Evolutionary conservation across 2,329 filamentous ascomycete species (phyloP).

Genomic region (Pezizomycotina sp.): DNA sequence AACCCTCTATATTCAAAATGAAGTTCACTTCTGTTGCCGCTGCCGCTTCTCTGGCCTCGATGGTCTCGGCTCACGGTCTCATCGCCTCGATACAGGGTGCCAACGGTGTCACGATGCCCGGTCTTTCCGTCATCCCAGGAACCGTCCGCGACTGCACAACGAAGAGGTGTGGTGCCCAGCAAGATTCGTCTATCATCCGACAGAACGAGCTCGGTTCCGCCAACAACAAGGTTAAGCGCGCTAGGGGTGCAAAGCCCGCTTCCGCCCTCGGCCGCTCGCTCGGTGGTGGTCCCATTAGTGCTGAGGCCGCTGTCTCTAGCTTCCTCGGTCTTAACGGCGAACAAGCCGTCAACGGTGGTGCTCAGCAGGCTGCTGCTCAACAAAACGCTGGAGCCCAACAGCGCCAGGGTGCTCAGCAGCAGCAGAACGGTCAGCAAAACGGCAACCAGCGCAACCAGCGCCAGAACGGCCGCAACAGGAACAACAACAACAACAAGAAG

Average conservation of each 20-base stretch:
- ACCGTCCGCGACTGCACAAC: conserved; percentile 50
- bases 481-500: conserved; percentile 21
- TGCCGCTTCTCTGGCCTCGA: conserved; percentile 32
- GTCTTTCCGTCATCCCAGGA: conserved; percentile 45
- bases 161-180: conserved; percentile 47
- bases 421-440: too few relatives aligned
- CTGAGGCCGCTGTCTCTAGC: conserved; percentile 39
- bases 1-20: conserved; percentile 30
- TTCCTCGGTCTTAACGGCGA: too few relatives aligned
- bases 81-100: conserved; percentile 41
- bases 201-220: conserved; percentile 40
- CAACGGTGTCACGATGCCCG: conserved; percentile 47
- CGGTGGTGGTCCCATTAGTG: conserved; percentile 43
- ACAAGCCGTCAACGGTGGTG: too few relatives aligned
- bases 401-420: too few relatives aligned
- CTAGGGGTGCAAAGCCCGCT: too few relatives aligned
- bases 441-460: too few relatives aligned
- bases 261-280: conserved; percentile 50
- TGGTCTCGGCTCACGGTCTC: conserved; percentile 42
- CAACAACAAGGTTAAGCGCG: too few relatives aligned
- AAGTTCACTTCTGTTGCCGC: conserved; percentile 35
- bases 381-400: too few relatives aligned
- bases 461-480: not conserved
- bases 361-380: too few relatives aligned
- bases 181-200: conserved; percentile 54